Evolutionary conservation across 352 stramenopile genomes (phyloP).

Genomic region (Phytophthora tubulina): DNA sequence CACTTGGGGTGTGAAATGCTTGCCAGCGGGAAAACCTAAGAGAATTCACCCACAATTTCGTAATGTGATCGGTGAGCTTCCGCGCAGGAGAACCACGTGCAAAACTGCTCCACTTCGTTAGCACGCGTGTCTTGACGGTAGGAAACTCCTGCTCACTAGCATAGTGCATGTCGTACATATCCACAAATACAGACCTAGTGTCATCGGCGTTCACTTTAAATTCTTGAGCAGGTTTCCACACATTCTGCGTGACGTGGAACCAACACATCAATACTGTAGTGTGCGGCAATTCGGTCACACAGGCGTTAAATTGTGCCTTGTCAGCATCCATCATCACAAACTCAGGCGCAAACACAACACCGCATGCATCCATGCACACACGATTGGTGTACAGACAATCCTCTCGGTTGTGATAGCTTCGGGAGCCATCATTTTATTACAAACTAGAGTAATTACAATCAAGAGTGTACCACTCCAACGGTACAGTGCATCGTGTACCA

Average conservation of each 20-base stretch:
- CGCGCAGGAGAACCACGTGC: not conserved
- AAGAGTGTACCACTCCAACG: too few relatives aligned
- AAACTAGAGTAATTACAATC: too few relatives aligned
- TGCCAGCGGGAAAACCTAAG: constrained; percentile 4
- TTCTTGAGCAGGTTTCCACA: constrained; percentile 1
- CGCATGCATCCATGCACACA: not conserved
- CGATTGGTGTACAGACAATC: too few relatives aligned
- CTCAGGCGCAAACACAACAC: not conserved
- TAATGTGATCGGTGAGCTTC: constrained; percentile 1
- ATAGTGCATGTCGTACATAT: constrained; percentile 16
- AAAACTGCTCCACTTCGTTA: constrained; percentile 4
- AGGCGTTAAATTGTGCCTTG: constrained; percentile 10
- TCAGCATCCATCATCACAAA: constrained; percentile 14
- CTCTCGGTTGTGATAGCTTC: too few relatives aligned
- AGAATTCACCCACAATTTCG: not conserved
- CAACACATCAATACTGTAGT: constrained; percentile 8
- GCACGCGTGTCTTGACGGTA: not conserved
- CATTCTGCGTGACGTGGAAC: constrained; percentile 18
- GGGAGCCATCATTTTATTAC: too few relatives aligned
- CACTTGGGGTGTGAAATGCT: constrained; percentile 5
- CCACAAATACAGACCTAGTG: not conserved
- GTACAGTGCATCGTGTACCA: too few relatives aligned
- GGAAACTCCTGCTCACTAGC: not conserved
- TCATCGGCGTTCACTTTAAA: not conserved
- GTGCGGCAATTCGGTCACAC: not conserved